Percentiles rank a stretch among this genome's conserved stretches.
Evolutionary conservation across 2,329 filamentous ascomycete genomes (phyloP).

Genomic region (Nannizziopsis arthrosporioides): DNA sequence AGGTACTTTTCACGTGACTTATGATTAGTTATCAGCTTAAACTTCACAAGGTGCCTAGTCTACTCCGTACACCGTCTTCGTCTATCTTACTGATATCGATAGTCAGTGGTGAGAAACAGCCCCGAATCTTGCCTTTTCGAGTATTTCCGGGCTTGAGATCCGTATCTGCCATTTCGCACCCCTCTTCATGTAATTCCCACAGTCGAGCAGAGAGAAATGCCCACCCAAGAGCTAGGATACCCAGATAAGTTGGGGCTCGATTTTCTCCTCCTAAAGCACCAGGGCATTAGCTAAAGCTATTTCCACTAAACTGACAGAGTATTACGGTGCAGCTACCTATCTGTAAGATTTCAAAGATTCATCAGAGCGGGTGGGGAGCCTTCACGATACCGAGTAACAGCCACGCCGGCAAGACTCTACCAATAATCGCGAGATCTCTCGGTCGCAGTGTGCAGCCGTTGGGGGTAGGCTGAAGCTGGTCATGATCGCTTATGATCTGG

Average conservation of each 20-base stretch:
- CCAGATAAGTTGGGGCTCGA: constrained; percentile 4
- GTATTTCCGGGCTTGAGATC: neutral
- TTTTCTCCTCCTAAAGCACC: constrained; percentile 3
- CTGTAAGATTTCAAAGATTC: constrained; percentile 4
- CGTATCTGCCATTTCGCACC: constrained; percentile 5
- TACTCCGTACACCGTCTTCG: no score
- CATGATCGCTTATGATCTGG: constrained; percentile 3
- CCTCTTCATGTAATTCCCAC: constrained; percentile 3
- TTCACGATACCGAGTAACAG: constrained; percentile 4
- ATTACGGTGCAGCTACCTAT: constrained; percentile 3
- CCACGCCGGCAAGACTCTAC: constrained; percentile 9
- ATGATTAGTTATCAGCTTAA: no score
- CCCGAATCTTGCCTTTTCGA: neutral
- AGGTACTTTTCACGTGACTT: no score
- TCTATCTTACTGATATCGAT: constrained; percentile 5
- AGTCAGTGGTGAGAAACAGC: neutral
- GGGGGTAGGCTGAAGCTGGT: constrained; percentile 8
- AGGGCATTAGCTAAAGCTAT: constrained; percentile 9
- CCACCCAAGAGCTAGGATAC: constrained; percentile 7
- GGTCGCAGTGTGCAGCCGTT: constrained; percentile 8
- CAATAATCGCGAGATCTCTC: constrained; percentile 9
- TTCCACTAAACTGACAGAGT: constrained; percentile 1
- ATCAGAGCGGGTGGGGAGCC: constrained; percentile 3
- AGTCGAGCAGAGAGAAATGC: constrained; percentile 10
- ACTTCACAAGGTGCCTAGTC: no score